These are phyloP conservation scores for Sechiopsis laciniata DNA, from an alignment of 306 rosid genomes.

Conservation along the genomic window DNA sequence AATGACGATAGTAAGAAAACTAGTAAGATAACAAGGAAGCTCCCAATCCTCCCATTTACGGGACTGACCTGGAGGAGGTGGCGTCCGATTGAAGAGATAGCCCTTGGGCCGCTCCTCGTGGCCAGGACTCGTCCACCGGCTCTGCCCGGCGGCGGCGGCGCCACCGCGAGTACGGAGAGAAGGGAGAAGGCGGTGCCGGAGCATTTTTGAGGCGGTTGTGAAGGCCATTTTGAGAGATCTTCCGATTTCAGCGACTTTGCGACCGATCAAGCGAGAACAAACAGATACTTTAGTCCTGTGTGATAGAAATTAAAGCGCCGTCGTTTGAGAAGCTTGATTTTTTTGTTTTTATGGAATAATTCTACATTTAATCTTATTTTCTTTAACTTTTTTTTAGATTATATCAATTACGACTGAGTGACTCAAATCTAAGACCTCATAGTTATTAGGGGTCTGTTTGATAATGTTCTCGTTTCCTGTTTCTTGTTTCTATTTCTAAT, in stretches of 20 bases:
- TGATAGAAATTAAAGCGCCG: not conserved
- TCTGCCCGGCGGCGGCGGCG: conserved; percentile 36
- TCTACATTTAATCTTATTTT: too few species aligned
- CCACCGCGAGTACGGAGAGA: conserved; percentile 72
- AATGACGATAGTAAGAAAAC: conserved; percentile 92
- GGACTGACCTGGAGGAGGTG: conserved; percentile 61
- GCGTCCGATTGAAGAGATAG: conserved; percentile 65
- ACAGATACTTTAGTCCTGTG: too few species aligned
- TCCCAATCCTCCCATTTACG: conserved; percentile 99
- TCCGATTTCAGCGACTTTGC: not conserved
- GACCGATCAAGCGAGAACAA: not conserved
- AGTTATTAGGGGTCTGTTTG: too few species aligned
- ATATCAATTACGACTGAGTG: too few species aligned
- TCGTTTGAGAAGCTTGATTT: not conserved
- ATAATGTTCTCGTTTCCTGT: too few species aligned
- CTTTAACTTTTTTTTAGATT: too few species aligned
- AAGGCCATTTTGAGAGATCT: conserved; percentile 27
- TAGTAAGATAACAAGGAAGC: conserved; percentile 91
- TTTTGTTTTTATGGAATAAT: too few species aligned
- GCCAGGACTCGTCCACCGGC: conserved; percentile 83
- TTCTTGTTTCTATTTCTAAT: too few species aligned
- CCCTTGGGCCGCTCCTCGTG: conserved; percentile 88
- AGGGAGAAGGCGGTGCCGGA: conserved; percentile 64
- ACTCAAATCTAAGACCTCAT: too few species aligned
- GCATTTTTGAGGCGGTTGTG: conserved; percentile 48